Evolutionary conservation across 2,329 filamentous ascomycete species (phyloP), one percentile per base, ranked within the genome.

Genomic region (Pseudogymnoascus sp.): DNA sequence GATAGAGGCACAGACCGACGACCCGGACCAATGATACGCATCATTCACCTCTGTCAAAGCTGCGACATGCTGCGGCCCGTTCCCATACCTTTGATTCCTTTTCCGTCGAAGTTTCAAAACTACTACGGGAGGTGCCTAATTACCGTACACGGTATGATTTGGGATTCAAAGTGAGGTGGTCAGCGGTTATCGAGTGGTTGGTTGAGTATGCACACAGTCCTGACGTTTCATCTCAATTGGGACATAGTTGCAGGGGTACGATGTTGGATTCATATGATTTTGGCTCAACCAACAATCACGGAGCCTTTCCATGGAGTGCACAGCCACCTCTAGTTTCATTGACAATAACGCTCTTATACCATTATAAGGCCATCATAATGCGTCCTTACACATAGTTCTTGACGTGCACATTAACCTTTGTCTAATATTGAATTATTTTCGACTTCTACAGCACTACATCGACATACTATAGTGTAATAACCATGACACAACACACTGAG

Each of bases 191-290:
- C 4, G 46, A 53, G 46, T 53, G 46, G 25, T 53, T 53, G 7
- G 46, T 18, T 18, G 46, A 34, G 25, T n/a, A 31, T 25, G 23
- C 25, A 31, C 46, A 53, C 46, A 31, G 46, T 25, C 43, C 46
- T 31, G 25, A 12, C 3, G 46, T 53, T 53, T 53, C 46, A 12
- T 53, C 46, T 31, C n/a, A 6, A 11, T 31, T 53, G 4, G 25
- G 46, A 9, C 25, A 6, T 12, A n/a, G 14, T 16, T 31, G 25
- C 5, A 31, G 25, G 23, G 25, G 14, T 21, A 43, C 37, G 62
- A 42, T 63, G 62, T 63, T 63, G 62, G 62, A 31, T 36, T n/a
- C 53, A 46, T 40, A 25, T 23, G 28, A 61, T 61, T 63, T 28
- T 59, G 9, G 56, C 5, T 18, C 56, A 61, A 63, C 62, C 62